Conservation (phyloP, 2,329 filamentous ascomycete genomes). For the Graphiopsis chlorocephala region DNA sequence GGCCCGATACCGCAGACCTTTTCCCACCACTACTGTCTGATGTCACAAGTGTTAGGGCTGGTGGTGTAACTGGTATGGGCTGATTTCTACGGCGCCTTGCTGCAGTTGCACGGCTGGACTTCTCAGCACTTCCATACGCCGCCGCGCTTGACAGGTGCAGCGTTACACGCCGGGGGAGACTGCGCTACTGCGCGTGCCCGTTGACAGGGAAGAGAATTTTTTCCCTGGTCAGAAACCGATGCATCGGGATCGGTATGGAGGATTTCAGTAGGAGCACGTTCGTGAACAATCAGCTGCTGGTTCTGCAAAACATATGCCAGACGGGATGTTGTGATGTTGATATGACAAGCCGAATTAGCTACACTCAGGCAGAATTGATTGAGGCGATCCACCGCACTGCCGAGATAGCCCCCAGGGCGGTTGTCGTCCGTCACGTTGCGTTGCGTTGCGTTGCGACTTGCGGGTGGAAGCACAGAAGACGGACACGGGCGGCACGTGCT, state of each 20-base stretch:
- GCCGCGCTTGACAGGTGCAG: conserved; percentile 1
- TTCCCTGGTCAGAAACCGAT: not conserved
- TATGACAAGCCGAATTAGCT: not conserved
- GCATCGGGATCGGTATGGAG: not conserved
- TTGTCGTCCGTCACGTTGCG: not conserved
- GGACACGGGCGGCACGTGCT: not conserved
- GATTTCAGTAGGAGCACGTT: not conserved
- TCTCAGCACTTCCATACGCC: not conserved
- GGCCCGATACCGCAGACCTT: not conserved
- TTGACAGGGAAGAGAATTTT: conserved; percentile 16
- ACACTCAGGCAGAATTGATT: not conserved
- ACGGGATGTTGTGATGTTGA: not conserved
- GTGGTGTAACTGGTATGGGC: not conserved
- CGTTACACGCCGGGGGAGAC: not conserved
- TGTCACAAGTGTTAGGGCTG: not conserved
- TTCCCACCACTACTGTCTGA: not conserved
- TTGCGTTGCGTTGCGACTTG: not conserved
- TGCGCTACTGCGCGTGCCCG: conserved; percentile 3
- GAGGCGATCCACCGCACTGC: conserved; percentile 1
- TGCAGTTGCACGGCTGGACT: not conserved
- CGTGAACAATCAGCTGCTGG: not conserved
- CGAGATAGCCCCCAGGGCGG: not conserved
- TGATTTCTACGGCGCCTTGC: not conserved
- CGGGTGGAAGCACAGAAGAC: not conserved
- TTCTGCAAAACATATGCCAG: not conserved